These are phyloP conservation scores for Populus pruinosa DNA, from an alignment of 345 rosid species.

Conservation along the genomic window DNA sequence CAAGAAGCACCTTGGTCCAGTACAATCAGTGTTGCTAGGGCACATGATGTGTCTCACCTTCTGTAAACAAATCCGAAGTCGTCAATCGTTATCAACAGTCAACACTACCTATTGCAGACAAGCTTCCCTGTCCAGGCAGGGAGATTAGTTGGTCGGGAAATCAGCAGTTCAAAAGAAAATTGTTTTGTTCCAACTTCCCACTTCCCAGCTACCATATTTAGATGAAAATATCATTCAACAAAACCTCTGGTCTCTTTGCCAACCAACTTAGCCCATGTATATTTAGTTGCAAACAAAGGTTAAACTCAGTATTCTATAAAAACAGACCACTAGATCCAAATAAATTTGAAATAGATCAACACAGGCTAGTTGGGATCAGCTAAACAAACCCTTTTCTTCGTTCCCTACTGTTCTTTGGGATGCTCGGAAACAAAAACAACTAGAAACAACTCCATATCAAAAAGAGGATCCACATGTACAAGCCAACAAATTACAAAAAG, in stretches of 20 bases:
- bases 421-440: not conserved
- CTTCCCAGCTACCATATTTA: not conserved
- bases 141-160: not conserved
- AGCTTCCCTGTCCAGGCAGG: not conserved
- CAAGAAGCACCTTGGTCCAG: not conserved
- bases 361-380: not conserved
- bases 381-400: not conserved
- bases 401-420: not conserved
- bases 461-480: not conserved
- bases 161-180: not conserved
- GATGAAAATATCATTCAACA: not conserved
- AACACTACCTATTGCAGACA: not conserved
- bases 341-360: not conserved
- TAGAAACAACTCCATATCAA: not conserved
- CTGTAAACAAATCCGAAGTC: not conserved
- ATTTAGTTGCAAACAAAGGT: not conserved
- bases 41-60: not conserved
- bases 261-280: not conserved
- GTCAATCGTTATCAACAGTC: not conserved
- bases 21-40: not conserved
- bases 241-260: not conserved
- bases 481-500: not conserved
- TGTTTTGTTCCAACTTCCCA: not conserved
- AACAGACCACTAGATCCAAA: not conserved
- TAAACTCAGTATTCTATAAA: not conserved